A percentile compares a stretch with the other conserved stretches of the same genome.
Conservation (phyloP, 192 early-diverging fungal genomes). For the Gaertneriomyces semiglobifer region DNA sequence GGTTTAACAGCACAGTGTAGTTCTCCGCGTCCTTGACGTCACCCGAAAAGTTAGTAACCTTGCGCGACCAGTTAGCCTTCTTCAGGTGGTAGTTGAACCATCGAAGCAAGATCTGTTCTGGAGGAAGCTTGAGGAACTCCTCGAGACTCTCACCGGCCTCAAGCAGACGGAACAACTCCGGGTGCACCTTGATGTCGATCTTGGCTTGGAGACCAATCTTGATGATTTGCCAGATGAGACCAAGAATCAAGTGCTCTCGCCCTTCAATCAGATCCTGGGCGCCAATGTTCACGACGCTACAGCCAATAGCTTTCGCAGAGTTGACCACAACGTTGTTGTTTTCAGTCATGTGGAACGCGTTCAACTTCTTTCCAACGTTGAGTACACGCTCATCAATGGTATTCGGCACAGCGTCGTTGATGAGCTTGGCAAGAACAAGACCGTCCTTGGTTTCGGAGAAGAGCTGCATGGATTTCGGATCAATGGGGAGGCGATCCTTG, state of each 20-base stretch:
- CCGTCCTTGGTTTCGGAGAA: constrained; percentile 94
- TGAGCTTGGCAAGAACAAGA: constrained; percentile 92
- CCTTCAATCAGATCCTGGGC: constrained; percentile 95
- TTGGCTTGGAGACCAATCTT: constrained; percentile 94
- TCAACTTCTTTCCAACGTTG: constrained; percentile 82
- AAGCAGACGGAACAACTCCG: constrained; percentile 93
- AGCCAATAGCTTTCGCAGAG: constrained; percentile 98
- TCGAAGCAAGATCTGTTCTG: constrained; percentile 93
- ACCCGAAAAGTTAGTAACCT: constrained; percentile 83
- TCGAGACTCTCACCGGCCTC: constrained; percentile 91
- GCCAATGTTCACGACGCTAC: constrained; percentile 97
- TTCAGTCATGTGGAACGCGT: constrained; percentile 95
- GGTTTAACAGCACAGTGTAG: constrained; percentile 91
- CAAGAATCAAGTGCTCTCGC: constrained; percentile 93
- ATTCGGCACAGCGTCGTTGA: constrained; percentile 93
- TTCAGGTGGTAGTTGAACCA: constrained; percentile 99
- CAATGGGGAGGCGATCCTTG: constrained; percentile 85
- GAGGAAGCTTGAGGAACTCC: constrained; percentile 88
- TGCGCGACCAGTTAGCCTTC: constrained; percentile 79
- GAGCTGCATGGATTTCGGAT: constrained; percentile 89
- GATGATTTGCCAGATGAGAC: constrained; percentile 98
- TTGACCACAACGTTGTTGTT: constrained; percentile 99
- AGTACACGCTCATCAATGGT: constrained; percentile 99
- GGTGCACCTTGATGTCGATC: constrained; percentile 97
- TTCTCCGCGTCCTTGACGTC: constrained; percentile 95